A percentile compares a stretch with the other conserved stretches of the same genome.
phyloP scores from a whole-genome alignment of 176 grass and related monocot species.

The Cenchrus purpureus region DNA sequence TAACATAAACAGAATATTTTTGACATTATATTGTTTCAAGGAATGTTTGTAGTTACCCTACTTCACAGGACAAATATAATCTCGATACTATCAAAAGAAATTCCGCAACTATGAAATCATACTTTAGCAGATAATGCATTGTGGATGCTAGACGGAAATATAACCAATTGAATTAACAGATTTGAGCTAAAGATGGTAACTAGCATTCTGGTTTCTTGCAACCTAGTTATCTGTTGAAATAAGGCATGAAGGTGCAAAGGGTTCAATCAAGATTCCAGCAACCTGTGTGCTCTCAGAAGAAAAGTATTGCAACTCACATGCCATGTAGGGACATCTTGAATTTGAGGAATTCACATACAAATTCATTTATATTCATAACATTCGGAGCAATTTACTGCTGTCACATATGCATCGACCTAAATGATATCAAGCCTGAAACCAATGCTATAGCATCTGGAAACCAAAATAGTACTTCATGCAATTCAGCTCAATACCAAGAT shows the following conservation, averaged over 20 bases:
- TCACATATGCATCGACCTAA: slow-evolving; percentile 38
- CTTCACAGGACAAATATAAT: slow-evolving; percentile 5
- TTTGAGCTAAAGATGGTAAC: not conserved
- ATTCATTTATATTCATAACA: slow-evolving; percentile 16
- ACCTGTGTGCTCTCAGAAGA: not conserved
- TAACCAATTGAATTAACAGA: not conserved
- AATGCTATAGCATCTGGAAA: slow-evolving; percentile 8
- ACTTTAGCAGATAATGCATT: not conserved
- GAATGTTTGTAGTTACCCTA: not conserved
- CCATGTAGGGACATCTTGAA: not conserved
- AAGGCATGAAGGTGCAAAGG: not conserved
- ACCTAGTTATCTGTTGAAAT: not conserved
- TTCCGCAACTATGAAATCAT: not conserved
- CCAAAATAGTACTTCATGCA: not conserved
- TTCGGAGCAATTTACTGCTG: slow-evolving; percentile 19
- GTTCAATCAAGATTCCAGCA: not conserved
- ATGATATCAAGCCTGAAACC: not conserved
- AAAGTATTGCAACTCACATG: not conserved
- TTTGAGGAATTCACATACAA: slow-evolving; percentile 17
- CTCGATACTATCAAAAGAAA: not conserved
- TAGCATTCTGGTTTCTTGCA: not conserved
- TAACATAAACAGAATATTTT: not conserved
- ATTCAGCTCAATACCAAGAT: slow-evolving; percentile 33
- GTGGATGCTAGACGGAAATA: not conserved
- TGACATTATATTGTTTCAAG: not conserved